phyloP scores from a whole-genome alignment of 2,329 filamentous ascomycete species.

The Hypomyces perniciosus region DNA sequence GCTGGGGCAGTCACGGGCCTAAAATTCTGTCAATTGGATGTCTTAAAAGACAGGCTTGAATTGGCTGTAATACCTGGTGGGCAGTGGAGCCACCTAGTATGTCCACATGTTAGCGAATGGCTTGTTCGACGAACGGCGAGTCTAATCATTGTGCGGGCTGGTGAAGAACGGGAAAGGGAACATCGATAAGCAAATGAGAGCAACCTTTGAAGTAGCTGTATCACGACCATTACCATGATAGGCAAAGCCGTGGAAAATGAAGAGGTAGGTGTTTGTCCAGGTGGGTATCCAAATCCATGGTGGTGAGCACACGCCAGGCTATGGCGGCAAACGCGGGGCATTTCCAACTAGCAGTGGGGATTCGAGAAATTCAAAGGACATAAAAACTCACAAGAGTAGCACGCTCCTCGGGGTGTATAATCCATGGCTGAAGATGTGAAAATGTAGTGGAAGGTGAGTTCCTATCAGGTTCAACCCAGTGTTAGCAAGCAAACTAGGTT shows the following conservation, averaged over 20 bases:
- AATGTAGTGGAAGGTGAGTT: not conserved
- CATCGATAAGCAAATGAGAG: not conserved
- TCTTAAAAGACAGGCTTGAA: not conserved
- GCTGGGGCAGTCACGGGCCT: constrained; percentile 83
- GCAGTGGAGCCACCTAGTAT: constrained; percentile 61
- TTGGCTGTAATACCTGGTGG: constrained; percentile 59
- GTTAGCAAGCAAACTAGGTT: not conserved
- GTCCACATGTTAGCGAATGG: constrained; percentile 17
- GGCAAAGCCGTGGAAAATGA: no score
- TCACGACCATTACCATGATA: no score
- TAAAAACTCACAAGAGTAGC: constrained; percentile 45
- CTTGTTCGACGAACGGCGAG: not conserved
- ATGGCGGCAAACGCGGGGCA: constrained; percentile 6
- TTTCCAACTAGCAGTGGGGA: constrained; percentile 3
- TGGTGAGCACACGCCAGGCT: not conserved
- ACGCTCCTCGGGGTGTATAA: constrained; percentile 37
- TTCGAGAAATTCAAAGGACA: constrained; percentile 1
- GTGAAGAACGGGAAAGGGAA: not conserved
- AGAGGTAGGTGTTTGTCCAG: not conserved
- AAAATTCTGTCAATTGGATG: constrained; percentile 4
- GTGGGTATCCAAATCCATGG: not conserved
- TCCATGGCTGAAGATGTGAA: constrained; percentile 32
- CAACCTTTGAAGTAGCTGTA: no score
- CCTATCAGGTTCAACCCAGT: not conserved
- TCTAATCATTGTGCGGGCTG: not conserved